Conservation (phyloP, 164 flowering plant species). For the Annona squamosa region DNA sequence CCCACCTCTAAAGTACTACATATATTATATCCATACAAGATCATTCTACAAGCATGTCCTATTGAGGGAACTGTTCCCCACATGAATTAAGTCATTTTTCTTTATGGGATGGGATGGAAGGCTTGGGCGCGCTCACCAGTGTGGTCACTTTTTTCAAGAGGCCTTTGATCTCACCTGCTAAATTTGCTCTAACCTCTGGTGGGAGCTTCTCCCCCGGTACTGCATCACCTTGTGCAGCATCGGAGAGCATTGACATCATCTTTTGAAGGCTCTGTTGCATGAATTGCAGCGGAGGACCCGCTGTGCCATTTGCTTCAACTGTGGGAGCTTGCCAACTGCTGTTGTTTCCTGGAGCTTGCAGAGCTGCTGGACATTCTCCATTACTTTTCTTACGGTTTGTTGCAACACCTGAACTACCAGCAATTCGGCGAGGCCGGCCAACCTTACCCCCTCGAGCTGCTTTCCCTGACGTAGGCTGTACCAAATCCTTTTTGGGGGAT, state of each 20-base stretch:
- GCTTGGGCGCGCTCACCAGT: slow-evolving; percentile 25
- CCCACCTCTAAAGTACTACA: not conserved
- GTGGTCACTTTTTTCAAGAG: slow-evolving; percentile 59
- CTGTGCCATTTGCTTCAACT: not conserved
- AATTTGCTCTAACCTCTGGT: slow-evolving; percentile 49
- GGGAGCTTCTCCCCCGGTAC: slow-evolving; percentile 32
- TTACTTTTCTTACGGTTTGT: slow-evolving; percentile 3
- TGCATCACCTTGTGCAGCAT: slow-evolving; percentile 29
- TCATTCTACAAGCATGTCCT: not conserved
- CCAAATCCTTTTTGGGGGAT: not conserved
- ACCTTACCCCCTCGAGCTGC: not conserved
- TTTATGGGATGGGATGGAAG: not conserved
- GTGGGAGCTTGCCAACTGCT: not conserved
- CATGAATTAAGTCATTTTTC: not conserved
- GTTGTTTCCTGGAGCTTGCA: slow-evolving; percentile 15
- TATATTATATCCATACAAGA: not conserved
- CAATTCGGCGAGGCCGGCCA: not conserved
- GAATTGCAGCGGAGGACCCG: slow-evolving; percentile 35
- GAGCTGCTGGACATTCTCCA: slow-evolving; percentile 26
- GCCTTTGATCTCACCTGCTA: slow-evolving; percentile 53
- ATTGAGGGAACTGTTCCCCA: not conserved
- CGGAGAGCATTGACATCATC: slow-evolving; percentile 68
- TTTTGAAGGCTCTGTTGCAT: slow-evolving; percentile 60
- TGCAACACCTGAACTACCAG: not conserved
- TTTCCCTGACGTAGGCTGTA: not conserved